phyloP scores from a whole-genome alignment of 495 filamentous ascomycete genomes.

The Talaromyces wortmannii region DNA sequence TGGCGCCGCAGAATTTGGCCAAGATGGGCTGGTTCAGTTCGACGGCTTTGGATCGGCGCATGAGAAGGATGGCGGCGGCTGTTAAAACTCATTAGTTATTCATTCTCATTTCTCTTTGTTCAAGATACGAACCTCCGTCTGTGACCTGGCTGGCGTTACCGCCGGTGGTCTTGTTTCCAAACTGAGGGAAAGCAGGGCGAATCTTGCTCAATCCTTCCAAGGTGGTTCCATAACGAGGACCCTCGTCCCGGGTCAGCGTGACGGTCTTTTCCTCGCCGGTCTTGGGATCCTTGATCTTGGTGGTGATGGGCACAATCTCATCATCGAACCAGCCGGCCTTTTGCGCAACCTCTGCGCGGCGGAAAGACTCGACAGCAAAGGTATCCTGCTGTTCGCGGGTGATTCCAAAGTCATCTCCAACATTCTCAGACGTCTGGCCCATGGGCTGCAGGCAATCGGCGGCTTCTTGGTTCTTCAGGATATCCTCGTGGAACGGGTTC shows the following conservation, averaged over 20 bases:
- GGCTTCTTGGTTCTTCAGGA: conserved; percentile 70
- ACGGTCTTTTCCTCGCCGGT: conserved; percentile 71
- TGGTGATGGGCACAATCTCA: conserved; percentile 84
- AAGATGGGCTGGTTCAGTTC: conserved; percentile 86
- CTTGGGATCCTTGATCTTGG: conserved; percentile 73
- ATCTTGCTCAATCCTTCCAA: conserved; percentile 77
- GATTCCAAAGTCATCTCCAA: conserved; percentile 86
- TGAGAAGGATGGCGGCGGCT: conserved; percentile 84
- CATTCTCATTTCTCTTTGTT: not conserved
- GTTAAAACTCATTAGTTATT: not conserved
- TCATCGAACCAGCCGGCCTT: conserved; percentile 92
- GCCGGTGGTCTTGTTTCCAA: conserved; percentile 80
- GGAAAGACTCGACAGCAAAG: conserved; percentile 81
- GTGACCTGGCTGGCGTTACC: conserved; percentile 97
- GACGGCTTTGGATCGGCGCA: conserved; percentile 86
- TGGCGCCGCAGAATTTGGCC: conserved; percentile 90
- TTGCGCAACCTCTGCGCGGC: conserved; percentile 81
- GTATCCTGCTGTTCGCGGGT: conserved; percentile 71
- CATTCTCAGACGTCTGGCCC: conserved; percentile 97
- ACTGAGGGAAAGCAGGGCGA: conserved; percentile 82
- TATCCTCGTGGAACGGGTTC: conserved; percentile 68
- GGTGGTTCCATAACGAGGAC: conserved; percentile 83
- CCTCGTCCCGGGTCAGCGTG: conserved; percentile 79
- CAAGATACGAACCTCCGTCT: conserved; percentile 56
- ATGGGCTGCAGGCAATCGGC: conserved; percentile 87